Percentiles rank a stretch among this genome's conserved stretches.
These are phyloP conservation scores for Dothistroma pini DNA, from an alignment of 2,329 filamentous ascomycete genomes.

Conservation along the genomic window DNA sequence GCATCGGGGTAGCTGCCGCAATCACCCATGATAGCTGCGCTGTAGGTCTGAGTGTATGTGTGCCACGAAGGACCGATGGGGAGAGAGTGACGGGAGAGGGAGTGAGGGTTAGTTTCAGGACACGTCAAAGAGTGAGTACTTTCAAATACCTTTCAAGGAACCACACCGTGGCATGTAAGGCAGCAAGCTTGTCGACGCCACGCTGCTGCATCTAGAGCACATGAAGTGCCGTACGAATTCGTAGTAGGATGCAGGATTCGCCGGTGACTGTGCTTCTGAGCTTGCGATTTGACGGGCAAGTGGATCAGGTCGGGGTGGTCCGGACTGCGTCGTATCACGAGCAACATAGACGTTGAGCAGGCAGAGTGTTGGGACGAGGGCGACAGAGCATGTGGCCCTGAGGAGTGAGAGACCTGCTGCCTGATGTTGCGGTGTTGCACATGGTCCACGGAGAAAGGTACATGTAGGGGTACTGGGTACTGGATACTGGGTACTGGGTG, in stretches of 20 bases:
- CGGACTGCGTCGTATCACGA: neutral
- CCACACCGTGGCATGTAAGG: neutral
- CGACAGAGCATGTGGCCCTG: neutral
- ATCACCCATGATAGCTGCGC: slow-evolving; percentile 4
- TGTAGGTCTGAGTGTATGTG: neutral
- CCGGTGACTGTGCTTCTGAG: neutral
- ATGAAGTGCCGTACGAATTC: neutral
- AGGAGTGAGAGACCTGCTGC: neutral
- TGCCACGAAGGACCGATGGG: neutral
- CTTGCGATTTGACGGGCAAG: neutral
- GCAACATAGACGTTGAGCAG: neutral
- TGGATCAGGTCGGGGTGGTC: neutral
- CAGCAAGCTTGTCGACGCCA: neutral
- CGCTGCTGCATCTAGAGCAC: neutral
- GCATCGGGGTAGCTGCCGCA: neutral
- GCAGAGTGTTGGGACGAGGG: neutral
- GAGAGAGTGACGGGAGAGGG: neutral
- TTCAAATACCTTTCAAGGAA: too few species aligned
- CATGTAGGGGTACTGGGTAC: too few species aligned
- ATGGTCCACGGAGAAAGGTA: too few species aligned
- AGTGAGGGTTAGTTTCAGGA: neutral
- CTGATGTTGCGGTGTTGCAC: neutral
- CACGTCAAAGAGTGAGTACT: neutral
- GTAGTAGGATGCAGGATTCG: neutral
- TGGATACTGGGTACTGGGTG: too few species aligned